Evolutionary conservation across 805 yeast genomes (phyloP).

Genomic region (Teunomyces atbi): DNA sequence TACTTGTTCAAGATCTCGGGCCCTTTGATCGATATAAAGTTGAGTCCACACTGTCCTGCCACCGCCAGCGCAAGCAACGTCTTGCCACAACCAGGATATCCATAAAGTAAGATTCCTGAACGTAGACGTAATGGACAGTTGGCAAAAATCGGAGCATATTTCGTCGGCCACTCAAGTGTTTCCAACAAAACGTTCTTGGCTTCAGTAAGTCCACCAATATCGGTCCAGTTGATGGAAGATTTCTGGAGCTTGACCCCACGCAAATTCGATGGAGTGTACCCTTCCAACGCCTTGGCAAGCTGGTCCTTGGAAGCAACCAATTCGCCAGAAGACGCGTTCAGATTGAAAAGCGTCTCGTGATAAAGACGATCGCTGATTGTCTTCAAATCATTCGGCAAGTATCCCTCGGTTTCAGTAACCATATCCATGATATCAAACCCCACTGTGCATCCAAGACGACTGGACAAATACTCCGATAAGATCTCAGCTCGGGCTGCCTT

Average conservation of each 20-base stretch:
- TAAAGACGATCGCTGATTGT: slow-evolving; percentile 67
- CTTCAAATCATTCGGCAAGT: slow-evolving; percentile 77
- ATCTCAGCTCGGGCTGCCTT: slow-evolving; percentile 56
- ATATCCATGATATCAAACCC: slow-evolving; percentile 43
- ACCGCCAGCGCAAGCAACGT: slow-evolving; percentile 90
- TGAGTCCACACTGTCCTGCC: slow-evolving; percentile 89
- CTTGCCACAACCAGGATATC: slow-evolving; percentile 98
- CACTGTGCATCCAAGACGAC: slow-evolving; percentile 31
- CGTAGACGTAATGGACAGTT: slow-evolving; percentile 83
- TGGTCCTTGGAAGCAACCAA: slow-evolving; percentile 28
- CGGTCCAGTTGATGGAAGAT: slow-evolving; percentile 73
- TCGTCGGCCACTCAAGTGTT: slow-evolving; percentile 96
- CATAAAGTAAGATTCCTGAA: slow-evolving; percentile 87
- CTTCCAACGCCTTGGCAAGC: slow-evolving; percentile 58
- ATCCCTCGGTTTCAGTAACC: slow-evolving; percentile 80
- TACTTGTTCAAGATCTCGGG: slow-evolving; percentile 94
- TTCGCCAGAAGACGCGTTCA: background rate
- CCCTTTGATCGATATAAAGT: slow-evolving; percentile 90
- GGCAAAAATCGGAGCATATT: slow-evolving; percentile 91
- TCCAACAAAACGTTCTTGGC: slow-evolving; percentile 78
- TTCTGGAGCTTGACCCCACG: slow-evolving; percentile 86
- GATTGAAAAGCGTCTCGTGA: slow-evolving; percentile 43
- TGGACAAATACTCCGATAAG: slow-evolving; percentile 37
- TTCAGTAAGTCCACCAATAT: slow-evolving; percentile 81
- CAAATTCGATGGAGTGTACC: slow-evolving; percentile 75